Evolutionary conservation across 345 rosid species (phyloP), one percentile per base, ranked within the genome.

Genomic region (Microthlaspi erraticum): DNA sequence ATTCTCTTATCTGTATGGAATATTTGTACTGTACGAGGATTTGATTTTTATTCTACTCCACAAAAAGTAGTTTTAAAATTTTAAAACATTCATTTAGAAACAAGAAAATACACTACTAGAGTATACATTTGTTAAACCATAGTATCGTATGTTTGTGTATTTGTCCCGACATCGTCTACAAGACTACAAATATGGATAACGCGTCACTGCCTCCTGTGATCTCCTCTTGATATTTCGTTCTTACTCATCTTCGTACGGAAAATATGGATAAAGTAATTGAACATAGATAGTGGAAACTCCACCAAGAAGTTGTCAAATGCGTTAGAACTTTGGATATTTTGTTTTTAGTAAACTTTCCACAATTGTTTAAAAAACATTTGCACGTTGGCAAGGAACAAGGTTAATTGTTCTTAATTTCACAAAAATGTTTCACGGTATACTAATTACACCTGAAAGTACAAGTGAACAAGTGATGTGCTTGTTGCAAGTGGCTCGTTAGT

Each of bases 261-360:
- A 42, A 14, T 29, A 51, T 66, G n/a, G 50, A 7, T 52, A 26
- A 50, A 50, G 16, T 42, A 52, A 32, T 14, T 70, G 39, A 8
- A 51, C 60, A 51, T 33, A 51, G 60, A 60, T 71, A 61, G 61
- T 71, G 75, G 68, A 51, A 60, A 51, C 75, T 60, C 52, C 41
- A 60, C 60, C 19, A 70, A 60, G 55, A 59, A 29, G 51, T 60
- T 50, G 36, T 70, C 60, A 17, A 64, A 60, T 60, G 51, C 52
- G 37, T 13, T 23, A 23, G 2, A 23, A 2, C 3, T 23, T 23
- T 23, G 26, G 26, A 23, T 23, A 23, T 23, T 23, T 23, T 23
- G 26, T 23, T 23, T 23, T 23, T 23, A 23, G 26, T 23, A 23
- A 23, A 23, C 26, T 23, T 23, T 23, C 26, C 26, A 23, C 2